Percentiles rank a stretch among this genome's conserved stretches.
Conservation (phyloP, 2,329 filamentous ascomycete genomes). For the Sporothrix inflata region DNA sequence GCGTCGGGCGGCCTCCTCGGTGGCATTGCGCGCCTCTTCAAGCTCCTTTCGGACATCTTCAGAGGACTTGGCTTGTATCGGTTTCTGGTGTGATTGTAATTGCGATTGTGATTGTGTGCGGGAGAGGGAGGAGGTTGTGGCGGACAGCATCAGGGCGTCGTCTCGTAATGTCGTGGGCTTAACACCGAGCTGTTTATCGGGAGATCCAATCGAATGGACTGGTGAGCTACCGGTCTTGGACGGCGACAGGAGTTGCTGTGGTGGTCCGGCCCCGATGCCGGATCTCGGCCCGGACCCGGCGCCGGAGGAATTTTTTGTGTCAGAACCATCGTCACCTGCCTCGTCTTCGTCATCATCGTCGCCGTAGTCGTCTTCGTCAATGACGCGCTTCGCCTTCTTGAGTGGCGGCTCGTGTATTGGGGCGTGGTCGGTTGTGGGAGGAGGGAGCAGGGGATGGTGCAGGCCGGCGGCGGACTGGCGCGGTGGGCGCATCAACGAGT, state of each 20-base stretch:
- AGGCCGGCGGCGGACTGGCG: slow-evolving; percentile 41
- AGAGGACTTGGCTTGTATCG: slow-evolving; percentile 61
- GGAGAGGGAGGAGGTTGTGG: slow-evolving; percentile 20
- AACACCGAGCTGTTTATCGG: slow-evolving; percentile 56
- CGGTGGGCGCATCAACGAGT: slow-evolving; percentile 52
- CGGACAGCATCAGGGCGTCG: slow-evolving; percentile 40
- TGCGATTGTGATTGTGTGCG: slow-evolving; percentile 28
- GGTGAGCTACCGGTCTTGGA: slow-evolving; percentile 71
- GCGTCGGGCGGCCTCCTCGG: slow-evolving; percentile 84
- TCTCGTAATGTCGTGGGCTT: slow-evolving; percentile 52
- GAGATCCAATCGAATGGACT: slow-evolving; percentile 64
- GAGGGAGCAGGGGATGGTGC: slow-evolving; percentile 50
- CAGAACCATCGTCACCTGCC: slow-evolving; percentile 51
- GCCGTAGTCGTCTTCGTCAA: slow-evolving; percentile 84
- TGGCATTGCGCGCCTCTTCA: slow-evolving; percentile 87
- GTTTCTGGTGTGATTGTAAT: slow-evolving; percentile 30
- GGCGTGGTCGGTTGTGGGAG: slow-evolving; percentile 61
- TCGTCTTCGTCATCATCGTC: slow-evolving; percentile 81
- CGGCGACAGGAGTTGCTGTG: slow-evolving; percentile 66
- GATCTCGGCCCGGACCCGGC: slow-evolving; percentile 5
- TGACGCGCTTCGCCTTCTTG: slow-evolving; percentile 76
- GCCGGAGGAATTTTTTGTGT: slow-evolving; percentile 7
- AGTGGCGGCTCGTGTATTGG: slow-evolving; percentile 63
- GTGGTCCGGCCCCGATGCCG: slow-evolving; percentile 49
- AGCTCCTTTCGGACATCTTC: slow-evolving; percentile 92